Percentiles rank a stretch among this genome's conserved stretches.
Evolutionary conservation across 345 rosid genomes (phyloP).

Genomic region (Populus euphratica): DNA sequence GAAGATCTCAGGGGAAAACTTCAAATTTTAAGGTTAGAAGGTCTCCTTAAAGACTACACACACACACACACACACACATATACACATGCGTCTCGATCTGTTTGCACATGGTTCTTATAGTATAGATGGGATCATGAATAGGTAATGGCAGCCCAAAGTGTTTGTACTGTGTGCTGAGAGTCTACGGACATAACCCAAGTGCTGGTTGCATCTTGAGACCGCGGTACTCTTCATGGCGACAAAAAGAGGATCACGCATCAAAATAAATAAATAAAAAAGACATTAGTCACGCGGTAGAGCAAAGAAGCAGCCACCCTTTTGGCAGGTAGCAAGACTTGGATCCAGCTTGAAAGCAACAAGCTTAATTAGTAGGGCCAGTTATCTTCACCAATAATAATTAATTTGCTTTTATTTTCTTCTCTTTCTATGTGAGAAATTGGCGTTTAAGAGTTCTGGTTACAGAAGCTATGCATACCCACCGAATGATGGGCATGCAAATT

Average conservation of each 20-base stretch:
- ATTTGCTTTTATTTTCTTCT: background rate
- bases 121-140: constrained; percentile 3
- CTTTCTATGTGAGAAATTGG: background rate
- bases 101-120: background rate
- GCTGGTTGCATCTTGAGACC: constrained; percentile 23
- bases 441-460: background rate
- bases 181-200: no score
- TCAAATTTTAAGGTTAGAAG: no score
- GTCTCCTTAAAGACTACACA: no score
- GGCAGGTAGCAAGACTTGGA: constrained; percentile 22
- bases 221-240: background rate
- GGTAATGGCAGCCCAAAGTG: constrained; percentile 13
- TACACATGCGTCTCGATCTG: no score
- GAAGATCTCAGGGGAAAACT: no score
- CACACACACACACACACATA: rapidly evolving
- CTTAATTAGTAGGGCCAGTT: constrained; percentile 11
- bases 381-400: background rate
- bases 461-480: background rate
- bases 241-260: background rate
- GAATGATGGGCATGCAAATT: background rate
- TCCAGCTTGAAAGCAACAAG: constrained; percentile 29
- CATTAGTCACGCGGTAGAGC: background rate
- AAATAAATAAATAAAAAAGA: no score
- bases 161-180: background rate
- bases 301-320: constrained; percentile 18